phyloP scores from a whole-genome alignment of 768 basidiomycete species.

The Serpula lacrymans region DNA sequence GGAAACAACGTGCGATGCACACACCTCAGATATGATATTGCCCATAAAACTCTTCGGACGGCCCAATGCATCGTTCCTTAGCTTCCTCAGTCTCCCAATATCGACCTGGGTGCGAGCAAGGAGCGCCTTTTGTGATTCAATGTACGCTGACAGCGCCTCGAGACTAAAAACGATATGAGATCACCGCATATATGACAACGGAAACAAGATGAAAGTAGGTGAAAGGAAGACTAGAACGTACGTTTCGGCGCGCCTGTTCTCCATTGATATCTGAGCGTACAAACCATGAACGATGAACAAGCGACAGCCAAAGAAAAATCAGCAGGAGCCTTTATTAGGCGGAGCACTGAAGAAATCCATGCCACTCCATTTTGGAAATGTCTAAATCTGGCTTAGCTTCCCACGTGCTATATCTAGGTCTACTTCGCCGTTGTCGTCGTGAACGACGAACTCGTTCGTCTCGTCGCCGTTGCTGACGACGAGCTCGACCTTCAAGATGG shows the following conservation, averaged over 20 bases:
- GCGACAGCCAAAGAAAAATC: too few species aligned
- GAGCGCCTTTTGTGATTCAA: conserved; percentile 56
- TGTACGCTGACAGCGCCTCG: conserved; percentile 65
- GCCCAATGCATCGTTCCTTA: conserved; percentile 37
- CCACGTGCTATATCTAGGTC: conserved; percentile 10
- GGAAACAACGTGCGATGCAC: conserved; percentile 5
- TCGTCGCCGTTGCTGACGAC: conserved; percentile 17
- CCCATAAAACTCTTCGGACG: conserved; percentile 33
- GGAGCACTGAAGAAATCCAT: too few species aligned
- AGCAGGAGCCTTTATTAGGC: too few species aligned
- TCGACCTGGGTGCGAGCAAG: conserved; percentile 61
- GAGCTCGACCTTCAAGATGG: conserved; percentile 14
- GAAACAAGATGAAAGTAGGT: neutral
- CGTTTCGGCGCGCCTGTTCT: conserved; percentile 33
- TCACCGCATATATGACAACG: too few species aligned
- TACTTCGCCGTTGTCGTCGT: conserved; percentile 19
- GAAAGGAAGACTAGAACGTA: conserved; percentile 12
- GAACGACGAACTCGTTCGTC: conserved; percentile 23
- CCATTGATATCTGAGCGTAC: too few species aligned
- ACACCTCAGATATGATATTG: conserved; percentile 33
- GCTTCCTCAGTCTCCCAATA: conserved; percentile 50
- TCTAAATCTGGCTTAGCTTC: conserved; percentile 8
- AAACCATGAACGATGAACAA: too few species aligned
- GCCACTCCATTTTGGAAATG: too few species aligned
- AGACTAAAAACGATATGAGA: too few species aligned